phyloP scores from a whole-genome alignment of 768 basidiomycete genomes.

The Mycena vulgaris region DNA sequence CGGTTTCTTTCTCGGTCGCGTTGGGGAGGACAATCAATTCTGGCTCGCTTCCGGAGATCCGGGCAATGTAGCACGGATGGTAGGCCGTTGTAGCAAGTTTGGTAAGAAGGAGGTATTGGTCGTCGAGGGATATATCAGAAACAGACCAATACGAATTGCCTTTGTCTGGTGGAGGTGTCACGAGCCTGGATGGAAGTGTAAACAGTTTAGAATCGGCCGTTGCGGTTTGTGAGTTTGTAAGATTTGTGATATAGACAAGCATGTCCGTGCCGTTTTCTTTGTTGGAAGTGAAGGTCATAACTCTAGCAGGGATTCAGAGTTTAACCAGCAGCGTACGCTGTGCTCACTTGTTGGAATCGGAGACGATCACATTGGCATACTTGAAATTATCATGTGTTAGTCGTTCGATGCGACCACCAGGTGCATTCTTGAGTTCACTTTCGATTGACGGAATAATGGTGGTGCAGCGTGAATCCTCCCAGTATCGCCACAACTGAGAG shows the following conservation, averaged over 20 bases:
- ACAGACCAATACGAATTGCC: slow-evolving; percentile 51
- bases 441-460: slow-evolving; percentile 51
- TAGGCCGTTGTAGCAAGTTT: slow-evolving; percentile 48
- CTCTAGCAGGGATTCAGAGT: slow-evolving; percentile 33
- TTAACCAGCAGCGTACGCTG: too few species aligned
- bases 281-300: slow-evolving; percentile 59
- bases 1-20: slow-evolving; percentile 48
- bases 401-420: slow-evolving; percentile 59
- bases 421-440: slow-evolving; percentile 55
- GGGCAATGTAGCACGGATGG: slow-evolving; percentile 50
- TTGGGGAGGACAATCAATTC: slow-evolving; percentile 53
- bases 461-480: slow-evolving; percentile 52
- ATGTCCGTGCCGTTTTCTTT: slow-evolving; percentile 58
- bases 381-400: slow-evolving; percentile 57
- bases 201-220: slow-evolving; percentile 46
- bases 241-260: slow-evolving; percentile 52
- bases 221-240: slow-evolving; percentile 51
- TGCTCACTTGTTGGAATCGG: slow-evolving; percentile 55
- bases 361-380: slow-evolving; percentile 48
- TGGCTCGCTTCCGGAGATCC: slow-evolving; percentile 49
- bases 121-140: slow-evolving; percentile 54
- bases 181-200: slow-evolving; percentile 49
- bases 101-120: slow-evolving; percentile 53
- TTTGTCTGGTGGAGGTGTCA: slow-evolving; percentile 50
- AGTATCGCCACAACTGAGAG: slow-evolving; percentile 63